These are phyloP conservation scores for Kuraishia hungarica DNA, from an alignment of 805 yeast genomes.

Conservation along the genomic window DNA sequence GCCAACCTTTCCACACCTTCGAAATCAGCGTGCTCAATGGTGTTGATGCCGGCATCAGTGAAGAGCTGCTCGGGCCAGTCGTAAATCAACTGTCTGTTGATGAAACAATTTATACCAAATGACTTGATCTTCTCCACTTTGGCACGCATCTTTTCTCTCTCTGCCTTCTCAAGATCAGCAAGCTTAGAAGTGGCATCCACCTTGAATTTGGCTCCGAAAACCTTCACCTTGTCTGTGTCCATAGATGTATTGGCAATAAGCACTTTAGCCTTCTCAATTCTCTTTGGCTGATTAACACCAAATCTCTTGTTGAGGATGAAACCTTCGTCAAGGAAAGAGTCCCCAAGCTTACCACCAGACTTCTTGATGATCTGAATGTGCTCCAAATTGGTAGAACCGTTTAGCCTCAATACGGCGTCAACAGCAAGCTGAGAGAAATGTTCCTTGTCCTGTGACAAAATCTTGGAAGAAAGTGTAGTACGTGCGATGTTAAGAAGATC, in stretches of 20 bases:
- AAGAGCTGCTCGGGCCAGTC: constrained; percentile 97
- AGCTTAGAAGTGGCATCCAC: constrained; percentile 92
- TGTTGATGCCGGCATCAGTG: constrained; percentile 77
- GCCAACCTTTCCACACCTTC: constrained; percentile 97
- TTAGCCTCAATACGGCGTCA: constrained; percentile 82
- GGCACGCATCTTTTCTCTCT: constrained; percentile 82
- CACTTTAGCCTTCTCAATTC: constrained; percentile 72
- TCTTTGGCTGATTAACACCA: constrained; percentile 91
- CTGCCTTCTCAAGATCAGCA: constrained; percentile 92
- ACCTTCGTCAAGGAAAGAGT: constrained; percentile 93
- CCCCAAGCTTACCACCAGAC: constrained; percentile 85
- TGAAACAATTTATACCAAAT: constrained; percentile 76
- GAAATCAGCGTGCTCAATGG: constrained; percentile 97
- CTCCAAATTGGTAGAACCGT: constrained; percentile 81
- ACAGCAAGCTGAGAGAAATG: constrained; percentile 87
- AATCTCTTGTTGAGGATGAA: constrained; percentile 86
- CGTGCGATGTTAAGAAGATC: constrained; percentile 84
- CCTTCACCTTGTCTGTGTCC: constrained; percentile 96
- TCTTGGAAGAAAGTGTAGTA: constrained; percentile 90
- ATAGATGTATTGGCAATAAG: constrained; percentile 91
- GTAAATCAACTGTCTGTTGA: constrained; percentile 93
- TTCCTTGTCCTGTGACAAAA: constrained; percentile 90
- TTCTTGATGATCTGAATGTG: constrained; percentile 91
- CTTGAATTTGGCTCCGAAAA: constrained; percentile 95
- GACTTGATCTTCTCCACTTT: constrained; percentile 86